phyloP scores from a whole-genome alignment of 345 rosid species.

The Pugionium cornutum region DNA sequence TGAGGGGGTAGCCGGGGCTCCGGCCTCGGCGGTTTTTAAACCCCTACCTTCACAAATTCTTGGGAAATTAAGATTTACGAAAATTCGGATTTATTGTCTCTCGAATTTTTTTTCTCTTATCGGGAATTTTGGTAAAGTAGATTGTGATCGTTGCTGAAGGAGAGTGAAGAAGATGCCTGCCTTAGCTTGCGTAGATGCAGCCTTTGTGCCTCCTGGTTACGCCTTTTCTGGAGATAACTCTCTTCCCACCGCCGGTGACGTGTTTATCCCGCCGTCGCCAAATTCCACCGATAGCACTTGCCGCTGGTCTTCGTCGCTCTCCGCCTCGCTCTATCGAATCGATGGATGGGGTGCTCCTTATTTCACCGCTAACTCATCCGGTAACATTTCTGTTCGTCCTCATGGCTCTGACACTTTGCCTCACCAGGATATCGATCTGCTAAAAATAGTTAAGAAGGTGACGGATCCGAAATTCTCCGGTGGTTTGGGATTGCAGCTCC shows the following conservation, averaged over 20 bases:
- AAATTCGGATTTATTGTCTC: neutral
- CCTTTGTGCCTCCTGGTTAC: constrained; percentile 27
- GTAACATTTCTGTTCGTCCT: constrained; percentile 80
- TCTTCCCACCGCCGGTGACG: constrained; percentile 3
- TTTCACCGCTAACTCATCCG: constrained; percentile 70
- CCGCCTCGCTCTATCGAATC: constrained; percentile 65
- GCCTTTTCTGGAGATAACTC: neutral
- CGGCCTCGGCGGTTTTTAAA: constrained; percentile 99
- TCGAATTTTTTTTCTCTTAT: neutral
- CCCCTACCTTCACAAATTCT: constrained; percentile 74
- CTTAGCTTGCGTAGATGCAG: constrained; percentile 65
- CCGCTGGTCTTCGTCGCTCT: constrained; percentile 72
- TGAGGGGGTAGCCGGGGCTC: constrained; percentile 99
- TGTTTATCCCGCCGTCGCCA: constrained; percentile 18
- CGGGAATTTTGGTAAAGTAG: constrained; percentile 20
- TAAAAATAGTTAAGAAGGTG: constrained; percentile 80
- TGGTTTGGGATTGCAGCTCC: constrained; percentile 91
- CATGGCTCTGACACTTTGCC: constrained; percentile 63
- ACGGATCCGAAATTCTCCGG: constrained; percentile 78
- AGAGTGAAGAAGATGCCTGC: constrained; percentile 74
- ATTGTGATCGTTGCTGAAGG: constrained; percentile 32
- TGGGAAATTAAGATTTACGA: neutral
- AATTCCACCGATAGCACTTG: neutral
- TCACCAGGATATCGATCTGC: constrained; percentile 85
- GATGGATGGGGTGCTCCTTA: constrained; percentile 98